These are phyloP conservation scores for Clathrospora elynae DNA, from an alignment of 2,329 filamentous ascomycete genomes.

Conservation along the genomic window DNA sequence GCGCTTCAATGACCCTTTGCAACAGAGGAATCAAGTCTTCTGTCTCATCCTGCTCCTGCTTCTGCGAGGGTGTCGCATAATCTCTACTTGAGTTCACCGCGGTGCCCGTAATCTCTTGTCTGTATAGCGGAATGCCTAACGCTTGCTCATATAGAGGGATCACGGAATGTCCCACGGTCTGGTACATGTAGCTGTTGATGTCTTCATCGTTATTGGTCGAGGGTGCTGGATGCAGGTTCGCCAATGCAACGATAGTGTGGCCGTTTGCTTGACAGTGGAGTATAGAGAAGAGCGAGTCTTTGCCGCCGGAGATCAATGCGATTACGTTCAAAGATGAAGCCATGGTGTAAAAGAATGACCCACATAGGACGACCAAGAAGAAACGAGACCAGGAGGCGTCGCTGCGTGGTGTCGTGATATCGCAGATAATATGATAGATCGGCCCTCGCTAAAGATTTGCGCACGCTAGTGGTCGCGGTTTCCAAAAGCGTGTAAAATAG, in stretches of 20 bases:
- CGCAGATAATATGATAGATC: constrained; percentile 5
- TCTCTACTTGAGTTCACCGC: constrained; percentile 73
- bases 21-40: constrained; percentile 83
- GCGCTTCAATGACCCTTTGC: constrained; percentile 64
- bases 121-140: constrained; percentile 81
- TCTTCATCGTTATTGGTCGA: constrained; percentile 58
- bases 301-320: constrained; percentile 91
- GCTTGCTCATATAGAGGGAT: constrained; percentile 83
- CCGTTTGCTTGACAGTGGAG: constrained; percentile 88
- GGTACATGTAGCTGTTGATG: constrained; percentile 99
- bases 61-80: constrained; percentile 57
- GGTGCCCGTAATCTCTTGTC: constrained; percentile 73
- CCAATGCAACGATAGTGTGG: constrained; percentile 83
- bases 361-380: constrained; percentile 4
- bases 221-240: constrained; percentile 75
- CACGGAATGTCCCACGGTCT: constrained; percentile 88
- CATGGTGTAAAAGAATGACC: constrained; percentile 12
- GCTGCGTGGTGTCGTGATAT: constrained; percentile 7
- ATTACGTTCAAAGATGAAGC: constrained; percentile 64
- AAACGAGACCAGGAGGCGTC: constrained; percentile 11
- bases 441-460: constrained; percentile 17
- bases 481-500: constrained; percentile 2
- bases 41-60: constrained; percentile 70
- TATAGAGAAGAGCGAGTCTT: constrained; percentile 93
- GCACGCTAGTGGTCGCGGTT: constrained; percentile 15